A percentile compares a stretch with the other conserved stretches of the same genome.
Evolutionary conservation across 148 eudicot species (phyloP).

Genomic region (Amaranthus cruentus): DNA sequence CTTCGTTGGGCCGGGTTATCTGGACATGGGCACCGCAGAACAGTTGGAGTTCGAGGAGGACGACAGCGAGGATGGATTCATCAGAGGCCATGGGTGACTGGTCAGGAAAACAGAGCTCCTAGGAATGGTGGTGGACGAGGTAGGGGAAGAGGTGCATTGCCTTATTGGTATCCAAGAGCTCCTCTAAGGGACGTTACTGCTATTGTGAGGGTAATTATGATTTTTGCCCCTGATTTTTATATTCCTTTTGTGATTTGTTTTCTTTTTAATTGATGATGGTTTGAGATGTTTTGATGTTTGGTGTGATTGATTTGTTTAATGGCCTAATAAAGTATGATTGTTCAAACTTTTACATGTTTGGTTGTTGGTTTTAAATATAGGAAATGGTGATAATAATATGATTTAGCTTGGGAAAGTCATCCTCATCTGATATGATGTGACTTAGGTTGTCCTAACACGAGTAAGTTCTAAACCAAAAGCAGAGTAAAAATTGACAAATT

Average conservation of each 20-base stretch:
- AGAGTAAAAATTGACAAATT: no score
- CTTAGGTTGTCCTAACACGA: no score
- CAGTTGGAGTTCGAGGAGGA: conserved; percentile 16
- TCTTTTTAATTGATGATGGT: neutral
- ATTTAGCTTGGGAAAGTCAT: no score
- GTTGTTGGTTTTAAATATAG: no score
- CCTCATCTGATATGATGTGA: no score
- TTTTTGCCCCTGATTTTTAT: neutral
- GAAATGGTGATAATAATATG: no score
- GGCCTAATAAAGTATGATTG: no score
- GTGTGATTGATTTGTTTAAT: neutral
- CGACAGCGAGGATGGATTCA: conserved; percentile 20
- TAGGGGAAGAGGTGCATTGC: conserved; percentile 32
- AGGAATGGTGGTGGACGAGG: conserved; percentile 29
- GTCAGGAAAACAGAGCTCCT: conserved; percentile 25
- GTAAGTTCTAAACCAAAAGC: no score
- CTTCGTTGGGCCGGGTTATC: conserved; percentile 17
- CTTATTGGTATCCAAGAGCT: conserved; percentile 69
- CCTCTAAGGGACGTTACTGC: conserved; percentile 59
- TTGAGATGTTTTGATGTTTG: conserved; percentile 3
- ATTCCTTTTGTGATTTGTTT: conserved; percentile 1
- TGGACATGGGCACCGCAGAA: conserved; percentile 30
- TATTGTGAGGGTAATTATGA: conserved; percentile 43
- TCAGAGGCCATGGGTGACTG: conserved; percentile 14
- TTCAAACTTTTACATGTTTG: no score